A percentile compares a stretch with the other conserved stretches of the same genome.
Evolutionary conservation across 805 yeast genomes (phyloP).

Genomic region (Wickerhamomyces queroliae): DNA sequence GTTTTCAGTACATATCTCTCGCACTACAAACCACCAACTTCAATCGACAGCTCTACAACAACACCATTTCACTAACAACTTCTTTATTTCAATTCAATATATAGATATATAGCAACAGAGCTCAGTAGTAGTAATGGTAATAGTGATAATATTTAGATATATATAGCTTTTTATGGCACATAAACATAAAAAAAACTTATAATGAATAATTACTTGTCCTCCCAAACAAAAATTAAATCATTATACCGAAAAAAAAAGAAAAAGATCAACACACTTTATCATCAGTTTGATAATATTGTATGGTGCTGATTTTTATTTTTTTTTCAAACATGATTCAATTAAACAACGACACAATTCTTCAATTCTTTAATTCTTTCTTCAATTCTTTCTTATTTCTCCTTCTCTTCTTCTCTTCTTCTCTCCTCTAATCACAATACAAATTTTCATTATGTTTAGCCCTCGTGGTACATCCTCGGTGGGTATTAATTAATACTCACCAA

Average conservation of each 20-base stretch:
- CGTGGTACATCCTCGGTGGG: neutral
- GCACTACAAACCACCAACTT: no score
- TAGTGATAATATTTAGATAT: neutral
- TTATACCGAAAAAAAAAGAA: constrained; percentile 19
- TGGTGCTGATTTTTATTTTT: constrained; percentile 6
- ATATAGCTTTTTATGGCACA: neutral
- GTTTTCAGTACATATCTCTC: no score
- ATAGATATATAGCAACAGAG: no score
- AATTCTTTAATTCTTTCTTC: neutral
- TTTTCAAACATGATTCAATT: constrained; percentile 10
- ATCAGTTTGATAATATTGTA: neutral
- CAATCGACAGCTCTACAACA: no score
- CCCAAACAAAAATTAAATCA: constrained; percentile 20
- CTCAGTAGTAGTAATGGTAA: no score
- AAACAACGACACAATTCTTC: neutral
- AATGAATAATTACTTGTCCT: constrained; percentile 19
- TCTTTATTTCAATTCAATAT: no score
- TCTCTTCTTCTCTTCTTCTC: neutral
- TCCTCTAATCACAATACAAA: neutral
- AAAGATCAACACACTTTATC: constrained; percentile 3
- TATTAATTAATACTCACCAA: neutral
- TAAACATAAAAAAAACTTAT: constrained; percentile 19
- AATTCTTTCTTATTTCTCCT: neutral
- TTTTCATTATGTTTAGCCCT: neutral
- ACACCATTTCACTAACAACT: no score